A percentile compares a stretch with the other conserved stretches of the same genome.
Evolutionary conservation across 177 flowering plant genomes (phyloP).

Genomic region (Vitis hybrid): DNA sequence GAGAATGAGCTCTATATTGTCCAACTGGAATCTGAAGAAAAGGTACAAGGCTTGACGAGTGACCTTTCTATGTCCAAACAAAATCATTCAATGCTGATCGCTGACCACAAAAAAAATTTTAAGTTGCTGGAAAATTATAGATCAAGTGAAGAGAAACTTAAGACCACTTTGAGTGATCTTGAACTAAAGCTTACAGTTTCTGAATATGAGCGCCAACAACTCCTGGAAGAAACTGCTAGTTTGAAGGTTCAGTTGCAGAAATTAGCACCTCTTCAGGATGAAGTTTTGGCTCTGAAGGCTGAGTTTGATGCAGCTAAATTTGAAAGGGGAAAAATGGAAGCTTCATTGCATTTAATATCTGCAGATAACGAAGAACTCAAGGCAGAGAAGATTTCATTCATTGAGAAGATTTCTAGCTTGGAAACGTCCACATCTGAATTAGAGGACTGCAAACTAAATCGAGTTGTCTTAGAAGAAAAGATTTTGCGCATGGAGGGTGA

Average conservation of each 20-base stretch:
- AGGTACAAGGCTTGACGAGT: slow-evolving; percentile 37
- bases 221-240: slow-evolving; percentile 25
- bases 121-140: slow-evolving; percentile 45
- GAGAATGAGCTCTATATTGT: slow-evolving; percentile 25
- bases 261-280: slow-evolving; percentile 26
- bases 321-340: slow-evolving; percentile 39
- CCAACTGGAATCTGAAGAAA: slow-evolving; percentile 28
- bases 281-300: slow-evolving; percentile 28
- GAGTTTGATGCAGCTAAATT: slow-evolving; percentile 24
- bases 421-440: slow-evolving; percentile 30
- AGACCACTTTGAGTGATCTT: slow-evolving; percentile 34
- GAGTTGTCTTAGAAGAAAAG: slow-evolving; percentile 38
- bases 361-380: slow-evolving; percentile 32
- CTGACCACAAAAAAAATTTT: slow-evolving; percentile 41
- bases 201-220: slow-evolving; percentile 41
- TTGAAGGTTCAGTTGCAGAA: slow-evolving; percentile 41
- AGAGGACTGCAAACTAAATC: slow-evolving; percentile 33
- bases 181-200: slow-evolving; percentile 56
- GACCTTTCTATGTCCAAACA: slow-evolving; percentile 46
- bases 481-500: slow-evolving; percentile 39
- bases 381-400: slow-evolving; percentile 33
- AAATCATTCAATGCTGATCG: slow-evolving; percentile 38
- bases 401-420: slow-evolving; percentile 35
- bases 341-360: slow-evolving; percentile 20
- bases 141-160: slow-evolving; percentile 47